Conservation (phyloP, 2,329 filamentous ascomycete genomes). For the Penicillium rolfsii region DNA sequence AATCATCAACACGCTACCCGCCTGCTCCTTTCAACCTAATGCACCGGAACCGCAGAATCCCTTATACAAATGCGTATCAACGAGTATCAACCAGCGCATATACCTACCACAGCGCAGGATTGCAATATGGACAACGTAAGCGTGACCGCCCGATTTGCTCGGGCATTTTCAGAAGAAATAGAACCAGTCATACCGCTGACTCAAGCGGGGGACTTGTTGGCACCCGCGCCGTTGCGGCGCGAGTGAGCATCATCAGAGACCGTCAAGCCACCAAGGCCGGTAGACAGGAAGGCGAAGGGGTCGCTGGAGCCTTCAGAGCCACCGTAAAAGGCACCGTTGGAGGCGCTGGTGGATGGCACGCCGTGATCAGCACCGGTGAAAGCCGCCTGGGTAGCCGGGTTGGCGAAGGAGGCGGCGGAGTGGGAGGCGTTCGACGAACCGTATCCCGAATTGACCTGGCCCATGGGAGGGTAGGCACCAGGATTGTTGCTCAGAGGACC, state of each 20-base stretch:
- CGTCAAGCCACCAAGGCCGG: conserved; percentile 62
- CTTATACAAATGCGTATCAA: conserved; percentile 49
- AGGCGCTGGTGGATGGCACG: conserved; percentile 73
- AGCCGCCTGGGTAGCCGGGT: conserved; percentile 88
- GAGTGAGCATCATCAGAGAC: conserved; percentile 54
- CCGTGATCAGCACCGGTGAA: conserved; percentile 89
- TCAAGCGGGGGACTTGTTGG: conserved; percentile 52
- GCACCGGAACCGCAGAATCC: conserved; percentile 49
- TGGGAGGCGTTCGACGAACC: conserved; percentile 76
- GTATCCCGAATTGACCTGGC: conserved; percentile 75
- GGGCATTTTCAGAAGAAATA: conserved; percentile 22
- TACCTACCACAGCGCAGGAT: conserved; percentile 42
- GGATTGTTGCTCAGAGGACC: conserved; percentile 74
- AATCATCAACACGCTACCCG: conserved; percentile 48
- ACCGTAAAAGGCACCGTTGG: conserved; percentile 72
- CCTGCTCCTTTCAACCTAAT: conserved; percentile 50
- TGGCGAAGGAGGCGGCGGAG: conserved; percentile 85
- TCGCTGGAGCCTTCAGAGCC: conserved; percentile 58
- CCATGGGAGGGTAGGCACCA: conserved; percentile 72
- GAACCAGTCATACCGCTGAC: conserved; percentile 14
- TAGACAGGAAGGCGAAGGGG: conserved; percentile 67
- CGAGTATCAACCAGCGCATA: conserved; percentile 44
- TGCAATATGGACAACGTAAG: conserved; percentile 44
- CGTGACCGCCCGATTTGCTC: conserved; percentile 26
- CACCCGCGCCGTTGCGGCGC: conserved; percentile 50